Percentiles rank a stretch among this genome's conserved stretches.
Conservation (phyloP, 2,329 filamentous ascomycete species). For the Aspergillus novofumigatus region DNA sequence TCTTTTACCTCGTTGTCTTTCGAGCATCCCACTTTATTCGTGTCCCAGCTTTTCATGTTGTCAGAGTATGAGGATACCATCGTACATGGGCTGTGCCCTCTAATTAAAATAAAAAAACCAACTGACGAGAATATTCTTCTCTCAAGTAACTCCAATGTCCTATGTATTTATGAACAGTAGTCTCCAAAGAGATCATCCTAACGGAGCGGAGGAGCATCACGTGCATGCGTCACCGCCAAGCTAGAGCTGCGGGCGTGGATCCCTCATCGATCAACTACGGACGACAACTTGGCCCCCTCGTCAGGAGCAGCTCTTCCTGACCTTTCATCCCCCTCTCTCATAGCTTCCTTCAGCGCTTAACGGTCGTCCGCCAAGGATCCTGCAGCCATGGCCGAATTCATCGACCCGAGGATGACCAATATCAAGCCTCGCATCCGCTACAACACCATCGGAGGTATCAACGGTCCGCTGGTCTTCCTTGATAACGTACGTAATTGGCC, state of each 20-base stretch:
- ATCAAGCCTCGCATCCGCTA: constrained; percentile 77
- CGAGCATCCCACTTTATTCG: neutral
- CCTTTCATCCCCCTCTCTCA: constrained; percentile 9
- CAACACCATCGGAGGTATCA: constrained; percentile 97
- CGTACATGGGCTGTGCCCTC: neutral
- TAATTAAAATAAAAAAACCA: neutral
- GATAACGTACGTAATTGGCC: constrained; percentile 68
- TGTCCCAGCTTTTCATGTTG: neutral
- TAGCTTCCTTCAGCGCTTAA: constrained; percentile 10
- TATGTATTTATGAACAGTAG: too few relatives aligned
- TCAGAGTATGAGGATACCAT: neutral
- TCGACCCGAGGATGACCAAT: constrained; percentile 46
- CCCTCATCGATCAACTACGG: neutral
- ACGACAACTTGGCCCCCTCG: constrained; percentile 7
- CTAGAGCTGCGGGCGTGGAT: neutral
- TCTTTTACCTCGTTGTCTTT: neutral
- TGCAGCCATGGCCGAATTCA: constrained; percentile 37
- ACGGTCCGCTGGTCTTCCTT: constrained; percentile 94
- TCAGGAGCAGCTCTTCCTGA: constrained; percentile 5
- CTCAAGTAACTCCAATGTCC: too few relatives aligned
- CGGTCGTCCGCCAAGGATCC: constrained; percentile 11
- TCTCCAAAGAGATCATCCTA: too few relatives aligned
- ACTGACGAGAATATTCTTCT: too few relatives aligned
- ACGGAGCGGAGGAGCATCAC: neutral
- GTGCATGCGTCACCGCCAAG: constrained; percentile 5